Conservation (phyloP, 2,329 filamentous ascomycete genomes). For the Xylaria sp. region DNA sequence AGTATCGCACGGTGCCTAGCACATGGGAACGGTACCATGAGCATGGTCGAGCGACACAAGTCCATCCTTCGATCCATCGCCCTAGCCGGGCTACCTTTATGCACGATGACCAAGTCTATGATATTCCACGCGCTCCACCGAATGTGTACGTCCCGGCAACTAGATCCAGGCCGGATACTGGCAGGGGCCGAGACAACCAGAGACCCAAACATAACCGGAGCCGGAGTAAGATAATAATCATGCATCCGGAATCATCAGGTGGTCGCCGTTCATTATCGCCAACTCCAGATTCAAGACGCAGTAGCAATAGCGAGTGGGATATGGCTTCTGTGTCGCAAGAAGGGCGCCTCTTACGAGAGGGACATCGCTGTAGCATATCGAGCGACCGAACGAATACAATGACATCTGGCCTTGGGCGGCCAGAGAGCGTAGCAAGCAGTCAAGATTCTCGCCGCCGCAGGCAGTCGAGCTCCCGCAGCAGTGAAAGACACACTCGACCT, state of each 20-base stretch:
- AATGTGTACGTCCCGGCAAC: not conserved
- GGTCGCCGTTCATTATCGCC: conserved; percentile 1
- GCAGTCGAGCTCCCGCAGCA: not conserved
- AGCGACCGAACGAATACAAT: conserved; percentile 8
- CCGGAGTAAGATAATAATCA: not conserved
- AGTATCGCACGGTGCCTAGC: not conserved
- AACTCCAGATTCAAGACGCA: not conserved
- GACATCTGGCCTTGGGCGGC: conserved; percentile 18
- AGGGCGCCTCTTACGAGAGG: conserved; percentile 1
- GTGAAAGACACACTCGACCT: conserved; percentile 2
- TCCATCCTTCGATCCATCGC: not conserved
- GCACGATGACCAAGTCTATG: conserved; percentile 12
- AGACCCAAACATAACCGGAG: not conserved
- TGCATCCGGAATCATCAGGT: conserved; percentile 6
- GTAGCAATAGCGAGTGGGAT: not conserved
- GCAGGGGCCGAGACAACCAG: not conserved
- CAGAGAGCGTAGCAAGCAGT: conserved; percentile 5
- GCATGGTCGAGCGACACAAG: not conserved
- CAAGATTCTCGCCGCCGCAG: not conserved
- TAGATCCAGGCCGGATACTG: not conserved
- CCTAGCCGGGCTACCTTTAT: not conserved
- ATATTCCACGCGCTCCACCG: conserved; percentile 7
- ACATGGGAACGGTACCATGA: not conserved
- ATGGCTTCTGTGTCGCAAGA: not conserved
- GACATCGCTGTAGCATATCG: conserved; percentile 1